A percentile compares a stretch with the other conserved stretches of the same genome.
These are phyloP conservation scores for Peronosclerospora sorghi DNA, from an alignment of 352 stramenopile species.

Conservation along the genomic window DNA sequence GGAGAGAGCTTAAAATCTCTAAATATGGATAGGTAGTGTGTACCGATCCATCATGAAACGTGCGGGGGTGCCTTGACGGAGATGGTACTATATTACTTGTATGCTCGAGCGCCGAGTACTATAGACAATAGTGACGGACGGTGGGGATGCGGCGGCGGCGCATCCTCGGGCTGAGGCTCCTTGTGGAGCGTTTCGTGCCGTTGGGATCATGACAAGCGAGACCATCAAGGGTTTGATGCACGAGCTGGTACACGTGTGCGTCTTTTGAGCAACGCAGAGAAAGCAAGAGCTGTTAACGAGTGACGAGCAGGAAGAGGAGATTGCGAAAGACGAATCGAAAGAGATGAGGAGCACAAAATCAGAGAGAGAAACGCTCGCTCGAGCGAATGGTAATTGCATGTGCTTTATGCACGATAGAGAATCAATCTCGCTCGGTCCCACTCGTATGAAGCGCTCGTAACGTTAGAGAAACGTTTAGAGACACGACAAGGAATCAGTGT, in stretches of 20 bases:
- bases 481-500: no score
- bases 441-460: conserved; percentile 66
- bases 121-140: conserved; percentile 21
- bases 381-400: not conserved
- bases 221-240: conserved; percentile 62
- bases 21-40: no score
- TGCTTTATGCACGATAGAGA: not conserved
- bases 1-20: no score
- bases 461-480: conserved; percentile 63
- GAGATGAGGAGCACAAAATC: conserved; percentile 1
- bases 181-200: conserved; percentile 33
- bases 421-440: conserved; percentile 27
- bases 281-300: conserved; percentile 29
- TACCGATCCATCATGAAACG: no score
- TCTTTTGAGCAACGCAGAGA: conserved; percentile 8
- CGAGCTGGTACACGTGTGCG: conserved; percentile 46
- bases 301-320: not conserved
- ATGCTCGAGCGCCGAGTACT: conserved; percentile 1
- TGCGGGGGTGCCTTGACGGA: no score
- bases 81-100: no score
- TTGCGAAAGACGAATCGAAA: not conserved
- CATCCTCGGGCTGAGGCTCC: conserved; percentile 1
- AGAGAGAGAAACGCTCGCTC: no score
- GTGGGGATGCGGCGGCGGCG: not conserved
- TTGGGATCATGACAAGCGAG: conserved; percentile 42